Evolutionary conservation across 352 stramenopile species (phyloP), one percentile per base, ranked within the genome.

Genomic region (Globisporangium megalacanthum): DNA sequence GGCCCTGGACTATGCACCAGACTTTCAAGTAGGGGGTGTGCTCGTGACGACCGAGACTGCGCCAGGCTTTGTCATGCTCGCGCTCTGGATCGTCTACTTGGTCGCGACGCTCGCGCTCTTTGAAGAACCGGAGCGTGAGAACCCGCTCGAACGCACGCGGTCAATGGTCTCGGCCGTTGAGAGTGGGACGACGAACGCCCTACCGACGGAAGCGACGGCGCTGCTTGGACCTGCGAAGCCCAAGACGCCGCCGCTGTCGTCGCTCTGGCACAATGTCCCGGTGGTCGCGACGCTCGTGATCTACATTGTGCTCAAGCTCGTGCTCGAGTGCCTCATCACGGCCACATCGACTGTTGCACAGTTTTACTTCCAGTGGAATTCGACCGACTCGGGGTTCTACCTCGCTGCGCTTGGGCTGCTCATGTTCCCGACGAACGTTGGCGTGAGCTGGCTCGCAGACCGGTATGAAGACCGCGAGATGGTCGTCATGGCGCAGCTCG

Each of bases 401-500:
- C 71, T 98, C 49, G 88, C 88, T 29, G 75, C 87, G 22, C 65
- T 97, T 14, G 90, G 88, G 8, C 66, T 96, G 42, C 73, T 97
- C 46, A 96, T 97, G 83, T 96, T 98, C 61, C 93, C 93, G 17
- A 93, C 86, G 36, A 98, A 97, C 58, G 74, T 94, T 49, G 64
- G 92, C 17, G 88, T 98, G 20, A 90, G 88, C 47, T 89, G 83
- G 63, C 75, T 97, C 51, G 94, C 85, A 61, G 84, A 87, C 54
- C 80, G 75, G 17, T 97, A 96, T 57, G 87, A 97, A 62, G 91
- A 98, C 74, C 77, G 90, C 22, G 88, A 97, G 67, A 75, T 98
- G 58, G 96, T 98, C 49, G 58, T 97, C 51, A 64, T 77, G 9
- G 94, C 85, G 1, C 75, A 97, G 64, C 54, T 84, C 1, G 54